Evolutionary conservation across 345 rosid genomes (phyloP), one percentile per base, ranked within the genome.

Genomic region (Eucalyptus polyanthemos): DNA sequence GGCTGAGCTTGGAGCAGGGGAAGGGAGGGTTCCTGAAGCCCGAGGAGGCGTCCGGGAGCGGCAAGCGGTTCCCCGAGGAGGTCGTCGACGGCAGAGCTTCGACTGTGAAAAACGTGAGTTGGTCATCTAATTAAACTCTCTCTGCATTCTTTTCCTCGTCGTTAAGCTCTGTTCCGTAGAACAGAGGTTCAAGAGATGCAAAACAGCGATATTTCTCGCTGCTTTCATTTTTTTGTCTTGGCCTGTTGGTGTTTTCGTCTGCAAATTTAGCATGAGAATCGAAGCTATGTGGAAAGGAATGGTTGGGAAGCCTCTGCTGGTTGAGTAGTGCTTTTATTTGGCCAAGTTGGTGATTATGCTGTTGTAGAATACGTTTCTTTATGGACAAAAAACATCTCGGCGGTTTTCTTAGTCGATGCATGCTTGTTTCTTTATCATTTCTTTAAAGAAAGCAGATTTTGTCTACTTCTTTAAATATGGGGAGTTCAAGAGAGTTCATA

Each of bases 1-100:
- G 98, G 16, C 90, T 98, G 90, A 95, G 99, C 93, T 91, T 98
- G 92, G 98, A 98, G 53, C 97, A 96, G 93, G 98, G 99, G 17
- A 96, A 94, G 90, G 99, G 98, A 88, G 95, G 94, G 76, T 96
- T 94, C 92, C 90, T 96, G 90, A 96, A 95, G 91, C 95, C 95
- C 60, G 97, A 96, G 87, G 99, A 94, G 16, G 97, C 93, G 6
- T 96, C 96, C 42, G 98, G 96, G 50, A 97, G 96, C 60, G 96
- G 95, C n/a, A 97, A 95, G 91, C 95, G 98, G 51, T 95, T 94
- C 80, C 95, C 93, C 3, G 95, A 95, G 53, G 98, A 95, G n/a
- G 94, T 95, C 72, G 93, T 94, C 87, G 96, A 95, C 81, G 95
- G 95, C 67, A 93, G 97, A 91, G 93, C 92, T 90, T 89, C 95